Percentiles rank a stretch among this genome's conserved stretches.
Evolutionary conservation across 1,139 yeast genomes (phyloP).

Genomic region (Suhomyces wounanorum): DNA sequence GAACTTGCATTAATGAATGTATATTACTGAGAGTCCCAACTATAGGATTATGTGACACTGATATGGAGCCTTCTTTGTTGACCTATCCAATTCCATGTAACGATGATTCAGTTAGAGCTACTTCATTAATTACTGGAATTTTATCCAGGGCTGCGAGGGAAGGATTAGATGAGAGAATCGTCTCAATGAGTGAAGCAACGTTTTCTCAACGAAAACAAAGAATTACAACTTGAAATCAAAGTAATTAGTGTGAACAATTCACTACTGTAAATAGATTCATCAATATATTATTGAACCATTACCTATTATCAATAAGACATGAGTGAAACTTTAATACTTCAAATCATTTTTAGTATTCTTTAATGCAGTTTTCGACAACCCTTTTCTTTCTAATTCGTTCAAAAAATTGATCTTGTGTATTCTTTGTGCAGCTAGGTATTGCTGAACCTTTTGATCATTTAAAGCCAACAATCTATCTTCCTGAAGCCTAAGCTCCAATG

Average conservation of each 20-base stretch:
- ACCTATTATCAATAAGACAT: too few relatives aligned
- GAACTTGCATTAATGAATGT: conserved; percentile 82
- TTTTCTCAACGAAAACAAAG: conserved; percentile 6
- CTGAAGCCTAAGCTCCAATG: conserved; percentile 15
- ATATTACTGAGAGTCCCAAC: conserved; percentile 84
- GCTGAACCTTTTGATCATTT: conserved; percentile 18
- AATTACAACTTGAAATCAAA: not conserved
- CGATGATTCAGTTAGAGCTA: conserved; percentile 87
- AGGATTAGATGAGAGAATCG: conserved; percentile 64
- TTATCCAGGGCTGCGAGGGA: conserved; percentile 81
- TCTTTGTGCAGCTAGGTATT: conserved; percentile 21
- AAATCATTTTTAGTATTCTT: not conserved
- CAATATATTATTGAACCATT: not conserved
- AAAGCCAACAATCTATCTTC: conserved; percentile 13
- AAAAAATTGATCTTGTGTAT: conserved; percentile 26
- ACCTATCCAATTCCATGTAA: conserved; percentile 96
- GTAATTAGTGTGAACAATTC: not conserved
- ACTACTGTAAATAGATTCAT: conserved; percentile 3
- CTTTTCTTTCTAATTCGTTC: conserved; percentile 27
- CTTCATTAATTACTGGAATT: conserved; percentile 77
- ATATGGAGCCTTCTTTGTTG: conserved; percentile 84
- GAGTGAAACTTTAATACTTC: not conserved
- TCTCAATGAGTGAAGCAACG: conserved; percentile 36
- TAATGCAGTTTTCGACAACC: conserved; percentile 14
- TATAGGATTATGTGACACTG: conserved; percentile 90